Evolutionary conservation across 148 eudicot species (phyloP), one percentile per base, ranked within the genome.

Genomic region (Vaccinium corymbosum): DNA sequence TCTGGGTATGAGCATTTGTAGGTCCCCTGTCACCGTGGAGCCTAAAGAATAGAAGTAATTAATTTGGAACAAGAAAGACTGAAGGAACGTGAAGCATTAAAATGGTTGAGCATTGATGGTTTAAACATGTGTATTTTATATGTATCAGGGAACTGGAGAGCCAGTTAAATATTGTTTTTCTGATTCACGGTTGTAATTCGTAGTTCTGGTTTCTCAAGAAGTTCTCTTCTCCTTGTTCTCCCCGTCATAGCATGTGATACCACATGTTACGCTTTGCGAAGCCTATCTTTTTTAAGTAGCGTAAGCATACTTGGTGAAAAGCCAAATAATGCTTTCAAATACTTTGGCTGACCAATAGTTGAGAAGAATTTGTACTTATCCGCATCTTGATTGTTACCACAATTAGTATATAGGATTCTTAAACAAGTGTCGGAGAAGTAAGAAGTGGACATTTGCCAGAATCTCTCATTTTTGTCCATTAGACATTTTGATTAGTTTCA

Each of bases 271-370:
- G 48, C 75, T 42, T 38, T 6, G 52, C 27, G 52, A 74, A 74
- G n/a, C 52, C 27, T 56, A 27, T 79, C 19, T 10, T 17, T 32
- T 56, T 57, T 8, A 56, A 7, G 32, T 16, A 19, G 15, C 0
- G 1, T 2, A 17, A n/a, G 32, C 17, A 29, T 6, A 19, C 42
- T 25, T 10, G 7, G 25, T 55, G 81, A 32, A 35, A 32, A 78
- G 61, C 62, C 19, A 56, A 57, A 50, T 27, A 42, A 78, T 78
- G 62, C 64, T 78, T 53, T 78, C 46, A 78, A 29, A 59, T 78
- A 53, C 7, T 78, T 11, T 55, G 64, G 70, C 16, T 75, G 15
- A 53, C 42, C 59, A 10, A n/a, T 78, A 13, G 14, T 78, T 29
- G 62, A 52, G 80, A 27, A 78, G 61, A 35, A 53, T 19, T 29